Percentiles rank a stretch among this genome's conserved stretches.
Evolutionary conservation across 1,284 basidiomycete species (phyloP).

Genomic region (Pholiota adiposa): DNA sequence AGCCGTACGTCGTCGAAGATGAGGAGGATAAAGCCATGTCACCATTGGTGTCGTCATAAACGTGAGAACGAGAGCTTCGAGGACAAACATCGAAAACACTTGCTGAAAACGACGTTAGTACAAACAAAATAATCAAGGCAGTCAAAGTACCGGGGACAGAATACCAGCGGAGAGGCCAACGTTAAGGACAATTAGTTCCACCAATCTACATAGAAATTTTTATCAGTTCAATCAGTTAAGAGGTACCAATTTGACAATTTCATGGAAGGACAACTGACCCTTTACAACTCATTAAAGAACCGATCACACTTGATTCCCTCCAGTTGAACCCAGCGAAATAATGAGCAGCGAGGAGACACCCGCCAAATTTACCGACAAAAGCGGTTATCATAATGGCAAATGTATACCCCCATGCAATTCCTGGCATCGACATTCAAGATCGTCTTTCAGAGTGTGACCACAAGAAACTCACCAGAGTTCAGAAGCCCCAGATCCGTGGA

Average conservation of each 20-base stretch:
- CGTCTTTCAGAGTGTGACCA: neutral
- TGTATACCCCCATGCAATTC: constrained; percentile 91
- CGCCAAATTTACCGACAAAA: constrained; percentile 83
- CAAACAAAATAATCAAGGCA: neutral
- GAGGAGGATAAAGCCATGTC: constrained; percentile 75
- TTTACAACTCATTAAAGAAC: constrained; percentile 95
- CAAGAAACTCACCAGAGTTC: constrained; percentile 55
- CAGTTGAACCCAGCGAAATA: constrained; percentile 70
- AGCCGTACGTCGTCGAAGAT: constrained; percentile 53
- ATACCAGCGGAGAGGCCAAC: constrained; percentile 88
- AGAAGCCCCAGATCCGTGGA: constrained; percentile 89
- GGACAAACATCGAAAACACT: constrained; percentile 90
- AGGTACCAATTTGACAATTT: neutral
- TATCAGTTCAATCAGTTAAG: no score
- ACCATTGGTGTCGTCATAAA: constrained; percentile 91
- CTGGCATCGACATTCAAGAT: constrained; percentile 46
- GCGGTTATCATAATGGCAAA: constrained; percentile 82
- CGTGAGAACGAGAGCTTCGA: constrained; percentile 86
- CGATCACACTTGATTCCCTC: constrained; percentile 86
- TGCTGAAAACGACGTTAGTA: constrained; percentile 30
- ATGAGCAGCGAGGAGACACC: constrained; percentile 73
- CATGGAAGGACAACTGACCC: constrained; percentile 53
- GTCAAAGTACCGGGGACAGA: constrained; percentile 56
- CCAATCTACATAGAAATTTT: constrained; percentile 54
- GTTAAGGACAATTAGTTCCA: constrained; percentile 94